Percentiles rank a stretch among this genome's conserved stretches.
Conservation (phyloP, 139 green algal genomes). For the Chlorella sp. region DNA sequence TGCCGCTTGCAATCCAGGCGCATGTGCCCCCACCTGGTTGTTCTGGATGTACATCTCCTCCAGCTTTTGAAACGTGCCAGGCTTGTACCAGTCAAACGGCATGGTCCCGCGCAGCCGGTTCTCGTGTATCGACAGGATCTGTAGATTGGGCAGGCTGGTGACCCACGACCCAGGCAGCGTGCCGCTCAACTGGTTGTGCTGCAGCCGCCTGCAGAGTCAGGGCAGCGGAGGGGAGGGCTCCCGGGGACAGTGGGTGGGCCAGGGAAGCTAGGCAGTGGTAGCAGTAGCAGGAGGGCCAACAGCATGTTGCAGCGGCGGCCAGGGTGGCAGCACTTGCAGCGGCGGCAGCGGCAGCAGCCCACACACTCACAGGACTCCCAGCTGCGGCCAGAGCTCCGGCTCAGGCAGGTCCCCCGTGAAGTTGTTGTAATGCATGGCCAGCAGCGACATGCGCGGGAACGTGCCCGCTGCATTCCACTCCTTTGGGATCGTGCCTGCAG, state of each 20-base stretch:
- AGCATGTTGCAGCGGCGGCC: no score
- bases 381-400: slow-evolving; percentile 5
- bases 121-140: not conserved
- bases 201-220: not conserved
- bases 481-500: slow-evolving; percentile 5
- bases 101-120: not conserved
- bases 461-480: not conserved
- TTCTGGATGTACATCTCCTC: slow-evolving; percentile 28
- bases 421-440: not conserved
- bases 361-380: slow-evolving; percentile 16
- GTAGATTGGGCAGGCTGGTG: not conserved
- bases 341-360: no score
- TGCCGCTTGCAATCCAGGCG: not conserved
- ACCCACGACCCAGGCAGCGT: slow-evolving; percentile 4
- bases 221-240: not conserved
- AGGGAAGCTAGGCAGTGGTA: no score
- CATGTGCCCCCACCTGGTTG: slow-evolving; percentile 13
- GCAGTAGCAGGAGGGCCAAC: no score
- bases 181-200: not conserved
- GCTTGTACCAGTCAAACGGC: not conserved
- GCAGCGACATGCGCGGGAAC: not conserved
- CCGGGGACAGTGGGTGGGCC: not conserved
- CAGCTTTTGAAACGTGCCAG: not conserved
- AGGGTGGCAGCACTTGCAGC: no score
- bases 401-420: not conserved